Base-by-base conservation (phyloP, 2,329 filamentous ascomycete genomes). In the Mycosphaerella sp. region DNA sequence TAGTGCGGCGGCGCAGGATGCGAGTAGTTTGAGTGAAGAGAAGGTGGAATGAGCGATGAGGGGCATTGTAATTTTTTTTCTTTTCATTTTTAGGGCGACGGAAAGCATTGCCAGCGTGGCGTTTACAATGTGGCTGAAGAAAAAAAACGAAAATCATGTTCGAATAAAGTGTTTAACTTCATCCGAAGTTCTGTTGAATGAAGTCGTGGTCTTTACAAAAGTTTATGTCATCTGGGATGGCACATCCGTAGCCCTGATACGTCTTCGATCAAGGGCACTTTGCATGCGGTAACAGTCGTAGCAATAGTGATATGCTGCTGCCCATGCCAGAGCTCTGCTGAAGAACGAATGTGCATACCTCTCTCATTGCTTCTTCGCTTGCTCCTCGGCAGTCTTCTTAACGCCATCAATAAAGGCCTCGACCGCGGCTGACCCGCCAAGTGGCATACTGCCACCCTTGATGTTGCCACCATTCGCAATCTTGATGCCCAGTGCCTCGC, bases 361-460 rank as follows among this genome's bases (percentile, higher is more conserved):
- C 2, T 21, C 21, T 26, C 32, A n/a, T 43, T 34, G 48, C 29
- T 44, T 38, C 49, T 58, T 44, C 52, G 66, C 59, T 57, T 73
- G 69, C 55, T 74, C 77, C 72, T 87, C 79, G 0, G 90, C 86
- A 5, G 82, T 84, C 73, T 82, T 85, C 78, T 87, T 93, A 45
- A 96, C 84, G 2, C 92, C 93, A 53, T 95, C 82, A 21, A 98
- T 79, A 72, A 98, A 98, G 3, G 87, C 88, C 74, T 95, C 86
- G 1, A 98, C 84, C 10, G 92, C 92, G 64, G 93, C 86, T 5
- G 87, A 88, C 49, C 91, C 91, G 42, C 91, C 92, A 44, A 96
- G 72, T 2, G 92, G 91, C 75, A 96, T 84, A 48, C 82, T 86
- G 5, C 88, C 85, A 52, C 87, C 84, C 58, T 79, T 80, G 66